Base-by-base conservation (phyloP, 257 asterid genomes). In the Verbascum thapsus region DNA sequence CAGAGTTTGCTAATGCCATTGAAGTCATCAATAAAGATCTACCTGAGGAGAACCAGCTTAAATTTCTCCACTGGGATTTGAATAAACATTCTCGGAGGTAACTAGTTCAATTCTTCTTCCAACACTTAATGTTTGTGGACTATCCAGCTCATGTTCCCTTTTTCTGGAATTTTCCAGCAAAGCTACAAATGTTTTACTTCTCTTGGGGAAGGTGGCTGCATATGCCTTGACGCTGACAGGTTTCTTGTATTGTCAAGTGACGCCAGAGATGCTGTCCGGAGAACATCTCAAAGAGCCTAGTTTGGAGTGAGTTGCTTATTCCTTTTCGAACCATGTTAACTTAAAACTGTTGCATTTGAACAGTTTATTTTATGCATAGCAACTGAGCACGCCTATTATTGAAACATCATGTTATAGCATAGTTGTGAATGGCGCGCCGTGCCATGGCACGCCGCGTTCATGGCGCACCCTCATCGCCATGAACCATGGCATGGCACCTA, bases 31-130 rank as follows among this genome's bases (percentile, higher is more conserved):
- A 92, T 71, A 87, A 77, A 72, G 91, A 85, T 74, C 69, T 92
- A 18, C 59, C 90, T 38, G 97, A 89, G 73, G 96, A 85, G 80
- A 80, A 85, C 63, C 92, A 80, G 55, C 96, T 92, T 61, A 92
- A 79, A 78, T 92, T 92, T 77, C 96, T 92, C 59, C 99, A 92
- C 74, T 89, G 86, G 97, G 99, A 92, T 77, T 79, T 94, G 83
- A 73, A 90, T 77, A 94, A 89, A 74, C 96, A 94, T 80, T 94
- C 99, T 11, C 90, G 86, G 65, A 81, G 99, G 99, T 94, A 78
- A 53, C 49, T 60, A 47, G 20, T 44, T 67, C 66, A 30, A 48
- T 49, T 44, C 51, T 73, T 45, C 19, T 71, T 10, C 39, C 41
- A 22, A 54, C 53, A 26, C 63, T 58, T 70, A 59, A 55, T 19